Percentiles rank a stretch among this genome's conserved stretches.
These are phyloP conservation scores for Medicago lupulina DNA, from an alignment of 306 rosid species.

Conservation along the genomic window DNA sequence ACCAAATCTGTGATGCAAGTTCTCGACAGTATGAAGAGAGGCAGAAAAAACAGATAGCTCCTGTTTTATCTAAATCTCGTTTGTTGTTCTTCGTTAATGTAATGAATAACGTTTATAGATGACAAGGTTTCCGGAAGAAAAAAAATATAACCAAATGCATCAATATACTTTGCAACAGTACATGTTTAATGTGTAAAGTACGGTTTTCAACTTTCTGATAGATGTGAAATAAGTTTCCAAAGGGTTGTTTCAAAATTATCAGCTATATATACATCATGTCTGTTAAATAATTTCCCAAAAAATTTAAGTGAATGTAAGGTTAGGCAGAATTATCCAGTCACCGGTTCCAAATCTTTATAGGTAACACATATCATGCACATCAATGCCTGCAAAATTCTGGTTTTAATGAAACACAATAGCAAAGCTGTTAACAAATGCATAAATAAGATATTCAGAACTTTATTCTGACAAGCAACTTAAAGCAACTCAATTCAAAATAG, in stretches of 20 bases:
- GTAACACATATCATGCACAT: slow-evolving; percentile 39
- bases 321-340: slow-evolving; percentile 46
- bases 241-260: slow-evolving; percentile 40
- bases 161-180: background rate
- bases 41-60: background rate
- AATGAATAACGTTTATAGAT: background rate
- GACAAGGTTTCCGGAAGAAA: background rate
- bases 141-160: background rate
- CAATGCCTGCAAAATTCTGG: slow-evolving; percentile 55
- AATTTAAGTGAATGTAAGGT: slow-evolving; percentile 39
- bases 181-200: slow-evolving; percentile 3
- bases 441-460: slow-evolving; percentile 15
- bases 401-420: slow-evolving; percentile 33
- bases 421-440: slow-evolving; percentile 11
- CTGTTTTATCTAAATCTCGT: background rate
- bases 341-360: slow-evolving; percentile 55
- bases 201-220: slow-evolving; percentile 12
- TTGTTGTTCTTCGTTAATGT: background rate
- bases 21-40: background rate
- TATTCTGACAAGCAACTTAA: slow-evolving; percentile 12
- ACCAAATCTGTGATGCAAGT: background rate
- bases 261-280: slow-evolving; percentile 54
- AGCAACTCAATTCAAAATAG: slow-evolving; percentile 19
- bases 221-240: slow-evolving; percentile 18
- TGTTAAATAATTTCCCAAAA: slow-evolving; percentile 48